Base-by-base conservation (phyloP, 176 grass and related monocot species). In the Alloteropsis semialata region DNA sequence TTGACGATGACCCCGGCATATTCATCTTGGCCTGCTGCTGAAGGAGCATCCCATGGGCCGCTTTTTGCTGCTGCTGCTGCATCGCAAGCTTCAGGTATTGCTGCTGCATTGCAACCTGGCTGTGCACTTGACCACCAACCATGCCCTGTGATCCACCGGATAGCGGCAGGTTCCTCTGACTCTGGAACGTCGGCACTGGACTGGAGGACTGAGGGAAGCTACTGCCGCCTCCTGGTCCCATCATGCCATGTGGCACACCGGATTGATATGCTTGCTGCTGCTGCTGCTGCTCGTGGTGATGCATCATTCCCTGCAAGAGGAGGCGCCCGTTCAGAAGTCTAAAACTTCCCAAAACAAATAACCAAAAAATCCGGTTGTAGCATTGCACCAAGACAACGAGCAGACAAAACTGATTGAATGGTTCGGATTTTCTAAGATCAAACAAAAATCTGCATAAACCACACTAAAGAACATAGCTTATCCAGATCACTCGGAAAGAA, bases 31-130 rank as follows among this genome's bases (percentile, higher is more conserved):
- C 87, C 66, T 96, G 96, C 81, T 94, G 95, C 75, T 87, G 84
- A 36, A 87, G 77, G 32, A 87, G 87, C 87, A 89, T 94, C n/a
- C 81, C 89, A 21, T 94, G 91, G 19, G 97, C 68, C 48, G 87
- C 93, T 22, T 99, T 92, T 41, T 88, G 91, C 28, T 80, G 88
- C 63, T 84, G 90, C 63, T 92, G 94, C 45, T 86, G 88, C 76
- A 91, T 91, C 19, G 86, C 77, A 50, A 77, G 87, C 82, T 94
- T 94, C 73, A 96, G 66, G 77, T 92, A 99, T 83, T 96, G 91
- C 12, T 96, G 91, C 29, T 95, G 89, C 43, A 96, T 88, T 34
- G 93, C 65, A 61, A 72, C 88, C 63, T 82, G 93, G 41, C 3
- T 75, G 17, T 94, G 87, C 59, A 83, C 14, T 58, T 90, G 87